phyloP scores from a whole-genome alignment of 805 yeast species.

The Allodekkera sacchari region DNA sequence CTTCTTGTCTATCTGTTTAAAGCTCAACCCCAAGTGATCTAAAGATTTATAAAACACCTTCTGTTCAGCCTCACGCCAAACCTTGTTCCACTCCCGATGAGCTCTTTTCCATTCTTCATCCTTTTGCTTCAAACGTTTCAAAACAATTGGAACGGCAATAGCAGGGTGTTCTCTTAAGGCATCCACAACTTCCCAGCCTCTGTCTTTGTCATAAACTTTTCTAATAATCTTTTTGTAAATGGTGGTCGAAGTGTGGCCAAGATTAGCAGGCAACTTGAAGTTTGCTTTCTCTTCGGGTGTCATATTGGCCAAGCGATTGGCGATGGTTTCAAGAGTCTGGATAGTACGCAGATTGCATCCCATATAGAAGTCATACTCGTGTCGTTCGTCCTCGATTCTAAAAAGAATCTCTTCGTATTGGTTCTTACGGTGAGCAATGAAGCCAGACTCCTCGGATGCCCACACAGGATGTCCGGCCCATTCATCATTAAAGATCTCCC shows the following conservation, averaged over 20 bases:
- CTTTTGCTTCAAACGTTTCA: constrained; percentile 89
- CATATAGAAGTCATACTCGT: constrained; percentile 92
- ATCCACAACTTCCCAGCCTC: constrained; percentile 93
- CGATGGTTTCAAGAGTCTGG: constrained; percentile 91
- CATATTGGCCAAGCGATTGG: constrained; percentile 90
- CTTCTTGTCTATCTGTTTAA: constrained; percentile 95
- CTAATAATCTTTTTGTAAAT: constrained; percentile 90
- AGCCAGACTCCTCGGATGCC: constrained; percentile 99
- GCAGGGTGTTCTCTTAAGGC: constrained; percentile 95
- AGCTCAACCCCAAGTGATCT: constrained; percentile 92
- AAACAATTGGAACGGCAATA: constrained; percentile 86
- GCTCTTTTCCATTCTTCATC: constrained; percentile 99
- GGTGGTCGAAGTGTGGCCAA: constrained; percentile 85
- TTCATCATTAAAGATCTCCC: constrained; percentile 97
- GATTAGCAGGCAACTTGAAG: constrained; percentile 85
- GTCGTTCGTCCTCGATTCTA: constrained; percentile 95
- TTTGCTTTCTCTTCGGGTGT: constrained; percentile 76
- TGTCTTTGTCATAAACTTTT: constrained; percentile 86
- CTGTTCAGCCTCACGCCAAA: constrained; percentile 97
- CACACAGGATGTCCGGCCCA: constrained; percentile 99
- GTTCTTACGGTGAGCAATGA: constrained; percentile 96
- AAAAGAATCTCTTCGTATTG: constrained; percentile 95
- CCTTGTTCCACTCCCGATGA: constrained; percentile 97
- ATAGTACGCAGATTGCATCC: constrained; percentile 92
- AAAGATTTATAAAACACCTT: constrained; percentile 88